Evolutionary conservation across 2,329 filamentous ascomycete genomes (phyloP).

Genomic region (Thelonectria blattea): DNA sequence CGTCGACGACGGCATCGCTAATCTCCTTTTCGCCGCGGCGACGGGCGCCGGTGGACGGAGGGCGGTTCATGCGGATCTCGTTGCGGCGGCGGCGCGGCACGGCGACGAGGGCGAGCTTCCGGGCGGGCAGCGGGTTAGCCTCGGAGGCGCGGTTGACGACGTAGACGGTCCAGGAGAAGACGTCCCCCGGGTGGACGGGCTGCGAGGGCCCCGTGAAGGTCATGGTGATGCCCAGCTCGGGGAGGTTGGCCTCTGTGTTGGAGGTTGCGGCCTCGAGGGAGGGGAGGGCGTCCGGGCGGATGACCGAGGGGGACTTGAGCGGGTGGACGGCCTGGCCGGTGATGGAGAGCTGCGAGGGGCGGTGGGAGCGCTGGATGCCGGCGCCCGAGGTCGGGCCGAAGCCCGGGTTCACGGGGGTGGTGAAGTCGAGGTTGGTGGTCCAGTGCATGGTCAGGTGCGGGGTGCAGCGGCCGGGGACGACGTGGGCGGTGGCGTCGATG

Average conservation of each 20-base stretch:
- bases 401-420: slow-evolving; percentile 66
- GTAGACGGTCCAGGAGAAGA: slow-evolving; percentile 76
- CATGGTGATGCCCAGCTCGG: slow-evolving; percentile 75
- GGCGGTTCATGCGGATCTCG: slow-evolving; percentile 59
- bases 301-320: slow-evolving; percentile 63
- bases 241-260: slow-evolving; percentile 54
- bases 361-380: slow-evolving; percentile 65
- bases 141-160: slow-evolving; percentile 73
- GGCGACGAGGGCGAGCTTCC: slow-evolving; percentile 73
- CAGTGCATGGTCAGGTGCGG: slow-evolving; percentile 70
- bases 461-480: slow-evolving; percentile 62
- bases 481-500: slow-evolving; percentile 64
- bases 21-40: slow-evolving; percentile 49
- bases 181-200: slow-evolving; percentile 65
- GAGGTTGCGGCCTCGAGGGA: slow-evolving; percentile 60
- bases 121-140: slow-evolving; percentile 50
- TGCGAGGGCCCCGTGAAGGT: slow-evolving; percentile 69
- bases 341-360: slow-evolving; percentile 69
- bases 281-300: slow-evolving; percentile 65
- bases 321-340: slow-evolving; percentile 58
- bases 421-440: slow-evolving; percentile 74
- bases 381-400: slow-evolving; percentile 61
- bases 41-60: slow-evolving; percentile 56
- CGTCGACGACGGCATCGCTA: slow-evolving; percentile 73
- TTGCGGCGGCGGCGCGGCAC: slow-evolving; percentile 69